Base-by-base conservation (phyloP, 177 flowering plant genomes). In the Vitis hybrid region DNA sequence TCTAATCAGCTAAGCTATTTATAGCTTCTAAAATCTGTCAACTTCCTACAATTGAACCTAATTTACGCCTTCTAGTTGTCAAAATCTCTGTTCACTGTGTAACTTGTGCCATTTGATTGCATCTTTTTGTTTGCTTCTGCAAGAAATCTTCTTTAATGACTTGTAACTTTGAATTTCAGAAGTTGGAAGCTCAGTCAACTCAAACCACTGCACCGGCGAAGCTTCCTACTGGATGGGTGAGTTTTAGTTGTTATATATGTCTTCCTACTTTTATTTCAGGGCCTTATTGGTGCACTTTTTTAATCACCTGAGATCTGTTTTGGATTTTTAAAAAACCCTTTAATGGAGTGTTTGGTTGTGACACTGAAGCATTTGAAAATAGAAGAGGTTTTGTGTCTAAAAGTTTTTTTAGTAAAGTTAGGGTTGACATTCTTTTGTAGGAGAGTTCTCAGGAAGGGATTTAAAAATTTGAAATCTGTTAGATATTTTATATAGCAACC, bases 191-290 rank as follows among this genome's bases (percentile, higher is more conserved):
- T 55, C 73, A 66, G 62, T 57, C 83, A 70, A 63, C 75, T 77
- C 81, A 83, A 65, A 57, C 52, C 21, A 19, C 49, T 48, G 72
- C 76, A 40, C 50, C 15, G 12, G 69, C 64, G 21, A 80, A 62
- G 69, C 75, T 90, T 79, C 92, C 92, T 69, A 78, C 81, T 69
- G 97, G 94, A 83, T 94, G 98, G 97, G 98, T 94, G 59, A 77
- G 91, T 82, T 60, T 52, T 26, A 54, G 1, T 67, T 72, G 48
- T 60, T 71, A 56, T 68, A 56, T 26, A 18, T 56, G 17, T 50
- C 14, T 19, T 66, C 17, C 32, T 61, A 1, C 30, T 30, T 50
- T 54, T 48, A 26, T 40, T 61, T 40, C 45, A 40, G 45, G 45
- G 45, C 45, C 45, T 40, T 40, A 4, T 40, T 40, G 45, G 8